Evolutionary conservation across 805 yeast genomes (phyloP), one percentile per base, ranked within the genome.

Genomic region (Saccharomycopsis capsularis): DNA sequence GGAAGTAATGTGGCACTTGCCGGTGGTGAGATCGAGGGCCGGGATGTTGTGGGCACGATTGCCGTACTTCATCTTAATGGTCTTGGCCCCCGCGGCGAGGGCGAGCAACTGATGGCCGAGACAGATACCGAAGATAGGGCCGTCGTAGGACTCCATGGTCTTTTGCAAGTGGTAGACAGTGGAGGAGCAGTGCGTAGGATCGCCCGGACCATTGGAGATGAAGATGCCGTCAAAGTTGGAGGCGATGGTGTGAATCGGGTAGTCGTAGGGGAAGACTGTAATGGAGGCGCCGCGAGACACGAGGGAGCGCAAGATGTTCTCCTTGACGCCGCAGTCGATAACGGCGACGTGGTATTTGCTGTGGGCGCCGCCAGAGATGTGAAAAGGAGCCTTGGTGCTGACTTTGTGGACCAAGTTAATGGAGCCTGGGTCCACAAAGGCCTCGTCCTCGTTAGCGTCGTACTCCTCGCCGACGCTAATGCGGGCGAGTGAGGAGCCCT

Each of bases 21-120:
- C 97, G 29, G 95, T 85, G 47, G 81, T 72, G 59, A 90, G 67
- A 65, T 91, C 96, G 64, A 90, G 76, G 13, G 96, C 95, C 50
- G 99, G 99, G 56, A 95, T 95, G 67, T 93, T 93, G 71, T 95
- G 99, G 24, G 97, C 99, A 70, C 99, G 84, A 76, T 93, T 93
- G 70, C 99, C 99, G 65, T 90, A 93, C 68, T 88, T 90, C 76
- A 93, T 75, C 70, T 95, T 93, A 61, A 83, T 65, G 42, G 99
- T 93, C 62, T 81, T 81, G 29, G 95, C 98, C 50, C 98, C 99
- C 15, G 89, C 76, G 13, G 99, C 99, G 55, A 91, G 76, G 7
- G 98, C 96, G 57, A 93, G 76, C 60, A 93, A 76, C 72, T 95
- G 99, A 70, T 93, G 99, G 40, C 99, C 99, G 58, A 93, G 73